Base-by-base conservation (phyloP, 306 rosid genomes). In the Cotoneaster glaucophyllus region DNA sequence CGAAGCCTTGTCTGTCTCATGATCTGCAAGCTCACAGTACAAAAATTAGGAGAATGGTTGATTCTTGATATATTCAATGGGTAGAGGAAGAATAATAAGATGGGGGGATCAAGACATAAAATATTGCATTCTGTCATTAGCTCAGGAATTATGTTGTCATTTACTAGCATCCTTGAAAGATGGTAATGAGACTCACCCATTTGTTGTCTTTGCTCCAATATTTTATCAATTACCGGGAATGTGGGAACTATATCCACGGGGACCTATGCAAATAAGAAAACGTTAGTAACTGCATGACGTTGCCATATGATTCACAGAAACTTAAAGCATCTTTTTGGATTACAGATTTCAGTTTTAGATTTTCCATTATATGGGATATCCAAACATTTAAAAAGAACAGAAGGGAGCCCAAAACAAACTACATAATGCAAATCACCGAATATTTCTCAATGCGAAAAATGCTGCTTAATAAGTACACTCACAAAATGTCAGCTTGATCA, bases 191-290 rank as follows among this genome's bases (percentile, higher is more conserved):
- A 58, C 71, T 67, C 71, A 67, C 76, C 67, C 15, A 26, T 76
- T 71, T 29, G 56, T 71, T 72, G 63, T 48, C 43, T 70, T 69
- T 62, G 28, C 62, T 45, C 77, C 87, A 90, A 79, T 80, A 95
- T 86, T 75, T 84, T 74, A 70, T 84, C 66, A 66, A 90, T 97
- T 77, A 87, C 83, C 4, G 97, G 89, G 79, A 95, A 92, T 22
- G 88, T 75, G 54, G 97, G 96, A 77, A 80, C 79, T 63, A 90
- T 87, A 80, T 95, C 98, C 78, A 95, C 97, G 58, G 96, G 97
- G 31, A 92, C 97, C 98, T 95, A 80, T 31, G 75, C 22, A 56
- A 41, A 78, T 45, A 63, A 43, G 11, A 67, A 71, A 1, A 17
- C 11, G 19, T 13, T 6, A 52, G 21, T 37, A 2, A 31, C 15